Conservation (phyloP, 176 grass and related monocot genomes). For the Tillandsia leiboldiana region DNA sequence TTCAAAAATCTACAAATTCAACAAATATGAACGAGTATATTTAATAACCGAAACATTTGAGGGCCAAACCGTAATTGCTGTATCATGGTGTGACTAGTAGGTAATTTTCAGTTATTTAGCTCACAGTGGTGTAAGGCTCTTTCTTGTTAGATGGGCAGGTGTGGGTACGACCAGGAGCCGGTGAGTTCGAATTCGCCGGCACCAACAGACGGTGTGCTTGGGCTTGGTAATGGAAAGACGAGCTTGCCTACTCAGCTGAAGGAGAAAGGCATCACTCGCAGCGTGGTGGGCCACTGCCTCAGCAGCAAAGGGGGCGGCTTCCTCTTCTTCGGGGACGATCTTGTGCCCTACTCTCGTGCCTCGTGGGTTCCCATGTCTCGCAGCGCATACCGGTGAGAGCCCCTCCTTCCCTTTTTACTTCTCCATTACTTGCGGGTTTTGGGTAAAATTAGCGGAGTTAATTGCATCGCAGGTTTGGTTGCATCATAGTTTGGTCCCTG, state of each 20-base stretch:
- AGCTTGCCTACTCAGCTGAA: slow-evolving; percentile 84
- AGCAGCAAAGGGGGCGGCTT: slow-evolving; percentile 64
- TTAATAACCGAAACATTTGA: too few relatives aligned
- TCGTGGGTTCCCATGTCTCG: slow-evolving; percentile 66
- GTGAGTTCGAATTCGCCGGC: slow-evolving; percentile 26
- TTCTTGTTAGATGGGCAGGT: slow-evolving; percentile 30
- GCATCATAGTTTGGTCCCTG: too few relatives aligned
- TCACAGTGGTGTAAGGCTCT: too few relatives aligned
- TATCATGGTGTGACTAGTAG: background rate
- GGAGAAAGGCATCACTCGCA: slow-evolving; percentile 66
- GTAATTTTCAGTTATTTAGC: background rate
- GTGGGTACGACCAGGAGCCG: slow-evolving; percentile 77
- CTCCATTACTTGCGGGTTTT: too few relatives aligned
- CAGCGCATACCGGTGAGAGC: slow-evolving; percentile 35
- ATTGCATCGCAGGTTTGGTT: too few relatives aligned
- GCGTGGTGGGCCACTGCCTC: slow-evolving; percentile 89
- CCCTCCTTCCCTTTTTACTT: background rate
- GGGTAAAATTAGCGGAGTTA: too few relatives aligned
- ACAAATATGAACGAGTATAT: too few relatives aligned
- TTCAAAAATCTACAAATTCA: too few relatives aligned
- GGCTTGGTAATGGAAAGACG: slow-evolving; percentile 62
- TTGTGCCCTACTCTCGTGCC: slow-evolving; percentile 53
- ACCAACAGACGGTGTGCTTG: slow-evolving; percentile 67
- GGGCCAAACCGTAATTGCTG: background rate
- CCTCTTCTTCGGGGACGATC: slow-evolving; percentile 90